These are phyloP conservation scores for Ganoderma meredithae DNA, from an alignment of 1,284 basidiomycete species.

Conservation along the genomic window DNA sequence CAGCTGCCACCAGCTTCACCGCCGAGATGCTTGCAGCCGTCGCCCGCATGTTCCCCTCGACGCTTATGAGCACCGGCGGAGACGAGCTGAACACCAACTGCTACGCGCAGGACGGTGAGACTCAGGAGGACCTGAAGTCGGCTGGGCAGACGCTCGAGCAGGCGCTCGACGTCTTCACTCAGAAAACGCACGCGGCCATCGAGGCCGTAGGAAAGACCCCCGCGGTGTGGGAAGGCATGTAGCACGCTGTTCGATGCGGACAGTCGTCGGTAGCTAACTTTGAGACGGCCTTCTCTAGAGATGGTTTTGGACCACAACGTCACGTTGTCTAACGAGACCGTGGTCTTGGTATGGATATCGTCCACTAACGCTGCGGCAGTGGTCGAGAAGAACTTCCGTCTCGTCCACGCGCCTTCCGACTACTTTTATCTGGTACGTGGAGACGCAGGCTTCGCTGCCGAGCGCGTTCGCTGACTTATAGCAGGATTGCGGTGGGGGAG, in stretches of 20 bases:
- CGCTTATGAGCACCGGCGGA: constrained; percentile 79
- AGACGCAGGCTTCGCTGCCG: neutral
- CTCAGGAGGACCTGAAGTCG: constrained; percentile 56
- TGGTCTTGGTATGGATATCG: constrained; percentile 74
- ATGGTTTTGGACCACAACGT: constrained; percentile 74
- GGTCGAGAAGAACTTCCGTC: constrained; percentile 52
- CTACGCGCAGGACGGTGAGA: constrained; percentile 67
- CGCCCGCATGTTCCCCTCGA: constrained; percentile 59
- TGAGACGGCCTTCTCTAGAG: constrained; percentile 46
- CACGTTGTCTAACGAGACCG: constrained; percentile 67
- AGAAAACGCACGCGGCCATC: constrained; percentile 56
- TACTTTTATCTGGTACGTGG: constrained; percentile 63
- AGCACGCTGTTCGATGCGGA: neutral
- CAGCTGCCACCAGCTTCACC: constrained; percentile 51
- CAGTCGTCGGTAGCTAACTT: neutral
- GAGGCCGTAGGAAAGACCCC: constrained; percentile 57
- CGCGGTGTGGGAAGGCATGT: constrained; percentile 72
- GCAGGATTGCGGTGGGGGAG: constrained; percentile 83
- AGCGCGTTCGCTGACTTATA: constrained; percentile 6
- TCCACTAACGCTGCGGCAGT: constrained; percentile 52
- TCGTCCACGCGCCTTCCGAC: constrained; percentile 61
- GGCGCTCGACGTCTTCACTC: constrained; percentile 69
- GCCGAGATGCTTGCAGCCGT: constrained; percentile 50
- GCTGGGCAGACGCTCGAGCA: constrained; percentile 64
- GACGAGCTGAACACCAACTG: constrained; percentile 82